Evolutionary conservation across 106 monocot species (phyloP).

Genomic region (Allium cepa): DNA sequence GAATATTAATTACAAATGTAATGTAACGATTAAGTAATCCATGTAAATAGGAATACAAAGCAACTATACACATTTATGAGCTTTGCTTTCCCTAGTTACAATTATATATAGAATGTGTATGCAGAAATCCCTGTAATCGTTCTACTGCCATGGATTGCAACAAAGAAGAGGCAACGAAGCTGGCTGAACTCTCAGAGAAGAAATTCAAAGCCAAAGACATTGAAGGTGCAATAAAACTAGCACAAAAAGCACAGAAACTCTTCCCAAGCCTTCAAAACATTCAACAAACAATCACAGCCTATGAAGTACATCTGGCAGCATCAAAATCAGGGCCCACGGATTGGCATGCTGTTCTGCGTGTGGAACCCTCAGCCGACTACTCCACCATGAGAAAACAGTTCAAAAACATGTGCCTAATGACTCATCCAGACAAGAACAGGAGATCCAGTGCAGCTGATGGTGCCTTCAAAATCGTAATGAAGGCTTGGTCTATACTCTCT

Average conservation of each 20-base stretch:
- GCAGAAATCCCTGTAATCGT: neutral
- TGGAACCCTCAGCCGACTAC: constrained; percentile 1
- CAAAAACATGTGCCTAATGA: neutral
- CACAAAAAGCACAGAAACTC: neutral
- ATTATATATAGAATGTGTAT: too few relatives aligned
- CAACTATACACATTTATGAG: too few relatives aligned
- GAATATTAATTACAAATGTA: too few relatives aligned
- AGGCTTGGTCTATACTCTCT: neutral
- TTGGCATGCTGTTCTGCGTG: neutral
- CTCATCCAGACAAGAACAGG: constrained; percentile 1
- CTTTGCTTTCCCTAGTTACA: too few relatives aligned
- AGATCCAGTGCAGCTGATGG: neutral
- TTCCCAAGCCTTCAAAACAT: neutral
- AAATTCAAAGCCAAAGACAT: neutral
- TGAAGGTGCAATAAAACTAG: neutral
- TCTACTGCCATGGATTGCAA: neutral
- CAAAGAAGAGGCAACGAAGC: neutral
- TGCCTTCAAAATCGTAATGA: neutral
- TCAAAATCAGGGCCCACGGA: neutral
- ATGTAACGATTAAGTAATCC: too few relatives aligned
- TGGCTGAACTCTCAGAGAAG: neutral
- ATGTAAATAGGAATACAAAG: too few relatives aligned
- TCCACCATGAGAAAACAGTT: constrained; percentile 1
- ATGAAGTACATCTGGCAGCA: neutral
- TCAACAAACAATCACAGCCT: neutral